Conservation (phyloP, 140 eudicot genomes). For the Cichorium intybus region DNA sequence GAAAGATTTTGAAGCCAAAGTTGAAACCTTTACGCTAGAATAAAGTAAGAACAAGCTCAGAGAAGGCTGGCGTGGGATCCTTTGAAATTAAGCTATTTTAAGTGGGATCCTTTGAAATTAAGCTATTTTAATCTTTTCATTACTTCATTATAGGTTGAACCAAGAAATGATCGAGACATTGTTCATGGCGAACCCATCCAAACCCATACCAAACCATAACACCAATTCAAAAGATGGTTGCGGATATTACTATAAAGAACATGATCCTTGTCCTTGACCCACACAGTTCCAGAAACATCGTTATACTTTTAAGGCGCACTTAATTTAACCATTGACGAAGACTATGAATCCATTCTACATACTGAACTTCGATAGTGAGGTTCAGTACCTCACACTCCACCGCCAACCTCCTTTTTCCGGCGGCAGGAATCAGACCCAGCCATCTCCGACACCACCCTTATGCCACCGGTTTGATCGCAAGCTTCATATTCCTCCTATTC, state of each 20-base stretch:
- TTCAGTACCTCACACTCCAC: constrained; percentile 61
- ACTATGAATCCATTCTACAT: constrained; percentile 71
- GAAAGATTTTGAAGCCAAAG: constrained; percentile 47
- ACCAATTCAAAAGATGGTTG: constrained; percentile 20
- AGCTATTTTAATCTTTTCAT: background rate
- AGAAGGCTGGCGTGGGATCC: constrained; percentile 86
- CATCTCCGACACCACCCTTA: no score
- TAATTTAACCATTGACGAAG: constrained; percentile 75
- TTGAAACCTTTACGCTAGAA: constrained; percentile 80
- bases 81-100: constrained; percentile 61
- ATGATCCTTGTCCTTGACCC: constrained; percentile 72
- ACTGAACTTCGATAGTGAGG: constrained; percentile 59
- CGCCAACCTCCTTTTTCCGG: no score
- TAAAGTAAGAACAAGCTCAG: constrained; percentile 68
- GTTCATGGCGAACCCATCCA: constrained; percentile 53
- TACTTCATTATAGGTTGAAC: constrained; percentile 48
- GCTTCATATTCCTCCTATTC: no score
- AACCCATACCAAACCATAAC: constrained; percentile 29
- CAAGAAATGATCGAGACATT: constrained; percentile 87
- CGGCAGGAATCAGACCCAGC: no score
- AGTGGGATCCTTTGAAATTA: no score
- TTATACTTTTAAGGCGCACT: constrained; percentile 72
- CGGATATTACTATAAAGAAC: constrained; percentile 35
- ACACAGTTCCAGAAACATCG: constrained; percentile 73
- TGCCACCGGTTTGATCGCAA: no score